A percentile compares a stretch with the other conserved stretches of the same genome.
These are phyloP conservation scores for Kappamyces sp. DNA, from an alignment of 192 early-diverging fungal genomes.

Conservation along the genomic window DNA sequence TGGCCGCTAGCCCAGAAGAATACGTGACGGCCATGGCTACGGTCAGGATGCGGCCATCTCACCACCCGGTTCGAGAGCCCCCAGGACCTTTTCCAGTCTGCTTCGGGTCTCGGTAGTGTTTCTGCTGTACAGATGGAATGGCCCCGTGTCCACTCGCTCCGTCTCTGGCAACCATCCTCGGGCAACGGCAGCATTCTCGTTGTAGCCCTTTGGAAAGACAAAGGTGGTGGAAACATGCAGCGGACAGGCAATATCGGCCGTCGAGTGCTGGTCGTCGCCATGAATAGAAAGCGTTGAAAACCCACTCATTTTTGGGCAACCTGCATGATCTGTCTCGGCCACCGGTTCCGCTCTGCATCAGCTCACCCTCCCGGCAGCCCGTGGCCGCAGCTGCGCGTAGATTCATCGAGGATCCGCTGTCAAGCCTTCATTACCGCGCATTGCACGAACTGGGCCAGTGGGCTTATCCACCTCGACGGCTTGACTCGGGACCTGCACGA, in stretches of 20 bases:
- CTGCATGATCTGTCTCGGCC: too few relatives aligned
- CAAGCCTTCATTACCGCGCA: too few relatives aligned
- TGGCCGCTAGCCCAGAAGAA: constrained; percentile 51
- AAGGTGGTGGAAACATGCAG: constrained; percentile 55
- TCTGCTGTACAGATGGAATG: constrained; percentile 45
- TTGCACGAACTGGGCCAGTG: too few relatives aligned
- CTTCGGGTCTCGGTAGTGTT: constrained; percentile 31
- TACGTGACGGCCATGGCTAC: constrained; percentile 56
- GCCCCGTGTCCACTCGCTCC: not conserved
- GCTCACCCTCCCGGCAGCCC: too few relatives aligned
- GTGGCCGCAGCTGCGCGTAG: too few relatives aligned
- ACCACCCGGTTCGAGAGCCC: constrained; percentile 36
- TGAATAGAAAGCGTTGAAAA: constrained; percentile 5
- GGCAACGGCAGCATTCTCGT: constrained; percentile 29
- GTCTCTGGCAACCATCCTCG: constrained; percentile 16
- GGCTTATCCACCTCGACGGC: too few relatives aligned
- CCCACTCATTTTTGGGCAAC: too few relatives aligned
- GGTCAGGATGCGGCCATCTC: not conserved
- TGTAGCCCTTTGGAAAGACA: constrained; percentile 20
- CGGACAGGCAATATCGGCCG: constrained; percentile 45
- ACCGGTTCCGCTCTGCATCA: too few relatives aligned
- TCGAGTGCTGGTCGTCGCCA: constrained; percentile 29
- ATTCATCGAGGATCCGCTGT: too few relatives aligned
- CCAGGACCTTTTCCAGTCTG: constrained; percentile 50
- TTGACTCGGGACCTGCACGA: too few relatives aligned